phyloP scores from a whole-genome alignment of 768 basidiomycete species.

The Lyophyllum semitale region DNA sequence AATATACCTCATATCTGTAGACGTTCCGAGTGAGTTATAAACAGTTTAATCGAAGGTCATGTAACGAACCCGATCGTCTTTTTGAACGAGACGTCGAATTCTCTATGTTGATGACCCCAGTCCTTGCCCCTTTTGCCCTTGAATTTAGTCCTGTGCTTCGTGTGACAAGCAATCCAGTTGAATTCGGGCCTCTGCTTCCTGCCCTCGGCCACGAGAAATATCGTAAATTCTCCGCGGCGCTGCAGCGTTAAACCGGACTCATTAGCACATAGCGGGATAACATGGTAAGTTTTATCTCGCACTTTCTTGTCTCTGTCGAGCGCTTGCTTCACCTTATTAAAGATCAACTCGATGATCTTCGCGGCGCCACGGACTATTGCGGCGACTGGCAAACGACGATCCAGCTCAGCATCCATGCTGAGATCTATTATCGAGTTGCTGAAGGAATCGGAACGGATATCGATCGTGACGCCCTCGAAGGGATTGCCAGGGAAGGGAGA shows the following conservation, averaged over 20 bases:
- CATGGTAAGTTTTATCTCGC: neutral
- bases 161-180: conserved; percentile 23
- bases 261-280: neutral
- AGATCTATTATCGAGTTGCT: neutral
- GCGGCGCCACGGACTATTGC: conserved; percentile 2
- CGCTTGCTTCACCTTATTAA: conserved; percentile 1
- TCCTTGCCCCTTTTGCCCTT: conserved; percentile 22
- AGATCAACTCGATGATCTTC: conserved; percentile 5
- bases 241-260: neutral
- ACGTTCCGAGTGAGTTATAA: neutral
- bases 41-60: neutral
- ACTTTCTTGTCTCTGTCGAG: conserved; percentile 13
- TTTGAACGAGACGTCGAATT: conserved; percentile 18
- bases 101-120: conserved; percentile 26
- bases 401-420: conserved; percentile 3
- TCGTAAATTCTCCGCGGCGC: conserved; percentile 10
- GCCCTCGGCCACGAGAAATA: conserved; percentile 6
- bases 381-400: conserved; percentile 7
- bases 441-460: neutral
- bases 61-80: conserved; percentile 17
- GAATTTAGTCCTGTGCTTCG: conserved; percentile 20
- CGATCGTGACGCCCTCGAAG: conserved; percentile 9
- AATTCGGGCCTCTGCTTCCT: conserved; percentile 4
- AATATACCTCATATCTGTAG: conserved; percentile 14
- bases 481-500: conserved; percentile 5